Conservation (phyloP, 2,329 filamentous ascomycete species). For the Epichloe baconii region DNA sequence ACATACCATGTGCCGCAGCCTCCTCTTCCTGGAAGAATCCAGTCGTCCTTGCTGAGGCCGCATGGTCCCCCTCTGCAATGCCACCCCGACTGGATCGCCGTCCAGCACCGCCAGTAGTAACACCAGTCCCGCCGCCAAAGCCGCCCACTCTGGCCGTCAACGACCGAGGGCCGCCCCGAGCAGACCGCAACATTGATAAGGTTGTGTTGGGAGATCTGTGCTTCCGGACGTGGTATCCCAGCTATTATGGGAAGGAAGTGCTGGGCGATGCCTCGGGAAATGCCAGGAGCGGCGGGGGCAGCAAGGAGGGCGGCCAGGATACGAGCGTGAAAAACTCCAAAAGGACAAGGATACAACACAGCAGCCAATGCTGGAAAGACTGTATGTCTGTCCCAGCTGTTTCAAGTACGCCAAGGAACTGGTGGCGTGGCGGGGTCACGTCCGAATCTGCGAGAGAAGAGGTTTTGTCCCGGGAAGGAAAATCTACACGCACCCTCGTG, state of each 20-base stretch:
- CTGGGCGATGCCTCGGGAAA: conserved; percentile 35
- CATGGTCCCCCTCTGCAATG: conserved; percentile 19
- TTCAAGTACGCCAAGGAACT: conserved; percentile 76
- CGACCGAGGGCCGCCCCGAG: conserved; percentile 24
- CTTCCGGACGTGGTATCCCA: conserved; percentile 87
- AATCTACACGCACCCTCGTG: conserved; percentile 54
- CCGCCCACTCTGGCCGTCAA: conserved; percentile 15
- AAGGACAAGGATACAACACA: conserved; percentile 21
- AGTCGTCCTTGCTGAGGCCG: conserved; percentile 20
- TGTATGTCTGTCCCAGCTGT: conserved; percentile 86
- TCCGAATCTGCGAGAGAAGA: conserved; percentile 40
- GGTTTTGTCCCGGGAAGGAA: conserved; percentile 49
- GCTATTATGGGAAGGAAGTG: conserved; percentile 69
- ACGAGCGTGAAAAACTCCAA: conserved; percentile 16
- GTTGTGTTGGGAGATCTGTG: conserved; percentile 74
- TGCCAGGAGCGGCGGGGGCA: conserved; percentile 12
- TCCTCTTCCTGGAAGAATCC: conserved; percentile 13
- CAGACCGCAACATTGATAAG: conserved; percentile 70
- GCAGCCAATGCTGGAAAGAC: conserved; percentile 42
- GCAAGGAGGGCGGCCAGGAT: conserved; percentile 18
- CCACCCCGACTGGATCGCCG: conserved; percentile 18
- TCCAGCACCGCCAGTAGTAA: conserved; percentile 15
- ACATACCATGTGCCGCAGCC: conserved; percentile 26
- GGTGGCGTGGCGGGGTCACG: conserved; percentile 44
- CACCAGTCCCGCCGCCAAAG: conserved; percentile 23